Base-by-base conservation (phyloP, 371 early-diverging fungal species). In the Haplosporangium sp. region DNA sequence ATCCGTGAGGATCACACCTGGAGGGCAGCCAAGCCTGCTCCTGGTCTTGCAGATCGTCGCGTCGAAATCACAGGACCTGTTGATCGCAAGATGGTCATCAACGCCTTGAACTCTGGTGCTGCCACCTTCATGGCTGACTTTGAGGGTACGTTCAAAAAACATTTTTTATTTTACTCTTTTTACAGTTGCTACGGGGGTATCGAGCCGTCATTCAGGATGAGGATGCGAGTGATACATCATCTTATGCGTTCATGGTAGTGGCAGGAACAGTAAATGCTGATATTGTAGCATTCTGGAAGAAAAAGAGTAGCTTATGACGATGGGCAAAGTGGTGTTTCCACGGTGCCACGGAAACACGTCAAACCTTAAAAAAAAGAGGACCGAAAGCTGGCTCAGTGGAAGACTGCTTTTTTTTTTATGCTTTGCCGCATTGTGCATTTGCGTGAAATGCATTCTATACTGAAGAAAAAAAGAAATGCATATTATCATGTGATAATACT, bases 11-110 rank as follows among this genome's bases (percentile, higher is more conserved):
- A 96, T 79, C 87, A 86, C 51, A 91, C 90, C 40, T 97, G 97
- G 98, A 83, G 89, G 70, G 95, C 91, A 20, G 95, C 98, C 41
- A 80, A 79, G 36, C 96, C 95, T 61, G 96, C 95, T 7, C 97
- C 96, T 8, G 97, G 97, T 2, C 84, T 97, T 47, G 84, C 88
- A 11, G 96, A 96, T 83, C 91, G 98, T 51, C 91, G 96, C 54
- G 97, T 97, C 59, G 98, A 97, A 82, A 97, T 97, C 83, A 97
- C 97, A 46, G 97, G 98, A n/a, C 98, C 98, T 20, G 96, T 96
- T 52, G 97, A 96, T 84, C 92, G 98, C 74, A 97, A 97, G 85
- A 97, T 97, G 98, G 95, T 97, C 71, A 97, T 97, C 82, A 97
- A 97, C 66, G 98, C 96, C 37, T 86, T 96, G 72, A 97, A 96